Base-by-base conservation (phyloP, 31 red algal genomes). In the Porphyra umbilicalis region DNA sequence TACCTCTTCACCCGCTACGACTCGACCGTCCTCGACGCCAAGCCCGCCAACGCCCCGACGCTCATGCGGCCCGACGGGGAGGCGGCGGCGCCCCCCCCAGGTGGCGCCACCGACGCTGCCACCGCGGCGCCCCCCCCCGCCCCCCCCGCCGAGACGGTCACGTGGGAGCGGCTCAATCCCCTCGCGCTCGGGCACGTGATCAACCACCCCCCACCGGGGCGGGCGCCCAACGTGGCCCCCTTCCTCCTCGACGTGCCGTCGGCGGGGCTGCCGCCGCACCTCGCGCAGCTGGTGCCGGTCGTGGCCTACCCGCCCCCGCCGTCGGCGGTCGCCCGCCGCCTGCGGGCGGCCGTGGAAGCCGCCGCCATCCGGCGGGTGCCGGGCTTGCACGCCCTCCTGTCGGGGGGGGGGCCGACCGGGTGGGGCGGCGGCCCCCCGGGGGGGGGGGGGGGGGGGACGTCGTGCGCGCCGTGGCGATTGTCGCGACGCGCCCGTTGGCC, bases 91-190 rank as follows among this genome's bases (percentile, higher is more conserved):
- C 57, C 8, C 57, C 25, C 25, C 7, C n/a, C n/a, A n/a, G n/a
- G n/a, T n/a, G n/a, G n/a, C n/a, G n/a, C n/a, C n/a, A n/a, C n/a
- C n/a, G n/a, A n/a, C n/a, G n/a, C n/a, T n/a, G n/a, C n/a, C n/a
- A 8, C 13, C 3, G 8, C 0, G 4, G 57, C 25, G 25, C 25
- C 57, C 57, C 14, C 57, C 57, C 20, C 57, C 11, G 6, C 20
- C 57, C 0, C 57, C 57, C 57, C 25, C 57, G 25, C 57, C 25
- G 57, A 71, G 57, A 39, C 35, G 75, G 37, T 82, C 34, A 34
- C 81, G 35, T 82, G 81, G 81, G 81, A 82, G 25, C 34, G 81
- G 35, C 71, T 82, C 81, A 82, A 82, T 39, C 81, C 81, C 36
- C 37, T 82, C 36, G 81, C 81, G 16, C 36, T 82, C 34, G 81